Evolutionary conservation across 306 rosid genomes (phyloP).

Genomic region (Ormosia semicastrata): DNA sequence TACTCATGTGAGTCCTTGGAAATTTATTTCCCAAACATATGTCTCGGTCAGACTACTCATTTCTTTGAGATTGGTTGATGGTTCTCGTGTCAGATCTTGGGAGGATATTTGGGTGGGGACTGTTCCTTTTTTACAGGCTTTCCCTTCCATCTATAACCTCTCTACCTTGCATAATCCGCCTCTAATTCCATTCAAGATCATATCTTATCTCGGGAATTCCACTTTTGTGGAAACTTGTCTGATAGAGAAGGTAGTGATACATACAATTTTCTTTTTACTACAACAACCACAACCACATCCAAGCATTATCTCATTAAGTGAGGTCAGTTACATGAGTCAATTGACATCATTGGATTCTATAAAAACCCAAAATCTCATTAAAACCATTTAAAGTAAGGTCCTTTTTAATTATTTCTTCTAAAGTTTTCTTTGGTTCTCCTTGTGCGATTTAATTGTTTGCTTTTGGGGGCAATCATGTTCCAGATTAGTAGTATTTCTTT

Average conservation of each 20-base stretch:
- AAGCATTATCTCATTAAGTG: not conserved
- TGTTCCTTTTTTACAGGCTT: not conserved
- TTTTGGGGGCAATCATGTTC: not conserved
- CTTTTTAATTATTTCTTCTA: not conserved
- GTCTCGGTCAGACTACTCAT: not conserved
- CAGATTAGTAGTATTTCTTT: not conserved
- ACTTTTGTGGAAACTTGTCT: not conserved
- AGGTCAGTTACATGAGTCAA: not conserved
- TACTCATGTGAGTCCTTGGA: not conserved
- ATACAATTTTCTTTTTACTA: not conserved
- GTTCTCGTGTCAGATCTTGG: not conserved
- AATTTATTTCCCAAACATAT: not conserved
- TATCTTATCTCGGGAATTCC: not conserved
- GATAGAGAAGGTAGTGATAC: not conserved
- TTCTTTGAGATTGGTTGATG: not conserved
- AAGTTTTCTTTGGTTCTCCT: not conserved
- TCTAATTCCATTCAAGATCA: not conserved
- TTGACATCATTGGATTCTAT: not conserved
- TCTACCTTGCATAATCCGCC: not conserved
- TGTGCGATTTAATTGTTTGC: conserved; percentile 1
- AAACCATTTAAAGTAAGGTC: not conserved
- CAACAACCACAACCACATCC: not conserved
- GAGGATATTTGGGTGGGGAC: not conserved
- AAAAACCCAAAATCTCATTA: not conserved
- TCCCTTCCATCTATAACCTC: not conserved